Conservation (phyloP, 805 yeast species). For the Candida railenensis region DNA sequence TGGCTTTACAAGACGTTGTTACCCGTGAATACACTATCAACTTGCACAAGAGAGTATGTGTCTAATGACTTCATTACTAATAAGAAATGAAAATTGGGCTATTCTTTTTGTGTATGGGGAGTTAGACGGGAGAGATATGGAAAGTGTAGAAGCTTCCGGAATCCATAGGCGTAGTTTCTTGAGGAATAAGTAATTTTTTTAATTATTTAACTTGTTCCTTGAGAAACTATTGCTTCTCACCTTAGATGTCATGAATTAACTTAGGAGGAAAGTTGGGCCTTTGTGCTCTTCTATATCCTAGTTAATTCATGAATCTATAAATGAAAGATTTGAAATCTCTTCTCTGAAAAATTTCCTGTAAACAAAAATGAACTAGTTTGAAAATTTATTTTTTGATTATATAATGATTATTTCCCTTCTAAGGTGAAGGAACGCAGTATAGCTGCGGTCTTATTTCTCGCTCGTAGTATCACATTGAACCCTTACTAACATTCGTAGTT, state of each 20-base stretch:
- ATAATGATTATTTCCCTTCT: neutral
- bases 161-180: conserved; percentile 6
- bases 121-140: conserved; percentile 9
- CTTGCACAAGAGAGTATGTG: conserved; percentile 97
- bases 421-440: neutral
- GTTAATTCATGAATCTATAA: conserved; percentile 1
- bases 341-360: neutral
- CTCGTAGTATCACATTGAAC: neutral
- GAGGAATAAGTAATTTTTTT: neutral
- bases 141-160: conserved; percentile 6
- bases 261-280: neutral
- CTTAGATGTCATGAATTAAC: conserved; percentile 1
- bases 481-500: conserved; percentile 61
- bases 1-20: conserved; percentile 97
- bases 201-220: neutral
- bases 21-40: conserved; percentile 99
- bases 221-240: conserved; percentile 6
- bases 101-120: conserved; percentile 5
- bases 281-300: neutral
- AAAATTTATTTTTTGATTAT: neutral
- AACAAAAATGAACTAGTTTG: neutral
- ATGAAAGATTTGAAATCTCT: conserved; percentile 1
- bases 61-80: neutral
- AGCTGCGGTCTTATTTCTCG: neutral
- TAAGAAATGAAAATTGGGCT: neutral